phyloP scores from a whole-genome alignment of 202 grass and related monocot species.

The Zoysia matrella region DNA sequence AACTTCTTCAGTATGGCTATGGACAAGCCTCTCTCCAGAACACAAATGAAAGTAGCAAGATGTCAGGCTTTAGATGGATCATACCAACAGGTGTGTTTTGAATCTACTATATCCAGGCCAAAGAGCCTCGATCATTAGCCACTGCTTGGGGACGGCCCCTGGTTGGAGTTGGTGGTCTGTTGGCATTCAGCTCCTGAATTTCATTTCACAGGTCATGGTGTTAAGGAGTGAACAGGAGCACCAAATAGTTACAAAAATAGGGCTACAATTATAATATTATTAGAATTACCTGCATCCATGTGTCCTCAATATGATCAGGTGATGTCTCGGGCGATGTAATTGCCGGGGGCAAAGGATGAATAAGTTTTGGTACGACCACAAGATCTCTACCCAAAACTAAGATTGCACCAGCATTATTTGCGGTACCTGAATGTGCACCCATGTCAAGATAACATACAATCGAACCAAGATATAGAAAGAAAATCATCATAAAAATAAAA shows the following conservation, averaged over 20 bases:
- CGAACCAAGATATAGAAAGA: neutral
- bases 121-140: constrained; percentile 78
- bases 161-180: constrained; percentile 55
- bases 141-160: constrained; percentile 75
- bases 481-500: constrained; percentile 13
- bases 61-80: constrained; percentile 46
- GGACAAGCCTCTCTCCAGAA: constrained; percentile 15
- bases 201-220: constrained; percentile 29
- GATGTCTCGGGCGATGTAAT: too few relatives aligned
- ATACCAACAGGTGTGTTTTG: constrained; percentile 45
- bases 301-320: too few relatives aligned
- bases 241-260: constrained; percentile 2
- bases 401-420: constrained; percentile 99
- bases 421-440: constrained; percentile 65
- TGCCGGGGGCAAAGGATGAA: too few relatives aligned
- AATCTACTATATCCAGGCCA: constrained; percentile 93
- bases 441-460: constrained; percentile 41
- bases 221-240: constrained; percentile 22
- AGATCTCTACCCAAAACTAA: constrained; percentile 99
- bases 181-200: constrained; percentile 94
- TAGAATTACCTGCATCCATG: constrained; percentile 93
- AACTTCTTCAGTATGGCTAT: constrained; percentile 37
- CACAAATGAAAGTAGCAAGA: constrained; percentile 45
- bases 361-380: constrained; percentile 86
- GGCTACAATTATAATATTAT: constrained; percentile 2